phyloP scores from a whole-genome alignment of 116 monocot genomes.

The Trichopus zeylanicus region DNA sequence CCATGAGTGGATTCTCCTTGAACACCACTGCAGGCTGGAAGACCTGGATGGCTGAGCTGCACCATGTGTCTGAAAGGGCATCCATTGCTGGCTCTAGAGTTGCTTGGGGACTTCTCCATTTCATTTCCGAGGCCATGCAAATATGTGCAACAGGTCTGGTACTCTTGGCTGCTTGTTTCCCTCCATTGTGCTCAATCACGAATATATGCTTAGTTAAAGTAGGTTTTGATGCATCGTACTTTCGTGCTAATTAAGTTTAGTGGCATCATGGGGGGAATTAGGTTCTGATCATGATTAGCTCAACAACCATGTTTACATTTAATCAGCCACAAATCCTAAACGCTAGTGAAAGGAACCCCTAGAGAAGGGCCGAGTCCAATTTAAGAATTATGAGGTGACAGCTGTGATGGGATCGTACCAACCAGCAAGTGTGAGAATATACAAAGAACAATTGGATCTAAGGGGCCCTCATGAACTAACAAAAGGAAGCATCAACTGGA shows the following conservation, averaged over 20 bases:
- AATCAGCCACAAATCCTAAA: conserved; percentile 1
- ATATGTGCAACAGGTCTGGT: neutral
- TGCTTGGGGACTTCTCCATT: neutral
- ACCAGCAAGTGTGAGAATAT: conserved; percentile 5
- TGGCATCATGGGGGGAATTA: conserved; percentile 18
- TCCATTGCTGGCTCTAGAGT: conserved; percentile 22
- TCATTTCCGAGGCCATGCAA: neutral
- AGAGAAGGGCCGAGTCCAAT: neutral
- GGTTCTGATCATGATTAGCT: conserved; percentile 16
- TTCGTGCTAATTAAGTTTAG: too few relatives aligned
- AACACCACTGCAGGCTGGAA: conserved; percentile 17
- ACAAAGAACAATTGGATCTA: conserved; percentile 1
- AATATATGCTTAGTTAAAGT: conserved; percentile 1
- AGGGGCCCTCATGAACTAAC: conserved; percentile 6
- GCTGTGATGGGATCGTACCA: conserved; percentile 6
- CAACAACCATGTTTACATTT: conserved; percentile 5
- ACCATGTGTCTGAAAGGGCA: conserved; percentile 39
- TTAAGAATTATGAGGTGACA: conserved; percentile 3
- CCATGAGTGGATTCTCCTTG: conserved; percentile 15
- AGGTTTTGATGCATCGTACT: too few relatives aligned
- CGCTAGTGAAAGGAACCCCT: conserved; percentile 1
- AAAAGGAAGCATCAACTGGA: neutral
- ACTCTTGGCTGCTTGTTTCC: too few relatives aligned
- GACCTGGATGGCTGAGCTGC: conserved; percentile 47
- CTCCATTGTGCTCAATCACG: too few relatives aligned